Evolutionary conservation across 2,329 filamentous ascomycete species (phyloP), one percentile per base, ranked within the genome.

Genomic region (Fusarium nelsonii): DNA sequence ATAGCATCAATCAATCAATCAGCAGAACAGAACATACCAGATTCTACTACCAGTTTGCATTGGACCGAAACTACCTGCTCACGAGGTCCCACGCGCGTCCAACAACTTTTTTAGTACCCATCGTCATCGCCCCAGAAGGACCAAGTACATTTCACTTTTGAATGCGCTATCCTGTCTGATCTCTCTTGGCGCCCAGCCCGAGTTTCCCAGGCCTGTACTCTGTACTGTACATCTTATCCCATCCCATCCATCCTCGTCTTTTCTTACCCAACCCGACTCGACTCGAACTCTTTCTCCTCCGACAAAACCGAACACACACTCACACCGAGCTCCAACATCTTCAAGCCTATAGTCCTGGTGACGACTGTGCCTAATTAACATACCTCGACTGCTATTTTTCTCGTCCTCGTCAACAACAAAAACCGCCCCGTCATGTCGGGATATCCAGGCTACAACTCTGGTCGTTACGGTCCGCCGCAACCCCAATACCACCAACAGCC

Each of bases 361-460:
- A 41, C 48, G 36, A 40, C 28, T 28, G 37, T 51, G 20, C 54
- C 44, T 48, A 32, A 37, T 30, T n/a, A 40, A 37, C 23, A 28
- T 26, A 28, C 41, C n/a, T 40, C 30, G 33, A 45, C 51, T 23
- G 36, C 15, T 37, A 23, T n/a, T n/a, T 14, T 28, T 37, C 49
- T 61, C 48, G 30, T 28, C 43, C n/a, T 45, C 23, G 36, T 32
- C 43, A 28, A 32, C 36, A 50, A 37, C 43, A 34, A 45, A 18
- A 39, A 33, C 48, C 40, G 41, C 46, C 67, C 65, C 46, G 72
- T 68, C 63, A 91, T 91, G 89, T 90, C 89, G 70, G 88, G 87
- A 75, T 91, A 89, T 77, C 87, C 87, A 69, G 80, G 81, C 48
- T 88, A 89, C 74, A 81, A 83, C 61, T 81, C 81, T 76, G 84